Conservation (phyloP, 768 basidiomycete species). For the Hortiboletus campestris region DNA sequence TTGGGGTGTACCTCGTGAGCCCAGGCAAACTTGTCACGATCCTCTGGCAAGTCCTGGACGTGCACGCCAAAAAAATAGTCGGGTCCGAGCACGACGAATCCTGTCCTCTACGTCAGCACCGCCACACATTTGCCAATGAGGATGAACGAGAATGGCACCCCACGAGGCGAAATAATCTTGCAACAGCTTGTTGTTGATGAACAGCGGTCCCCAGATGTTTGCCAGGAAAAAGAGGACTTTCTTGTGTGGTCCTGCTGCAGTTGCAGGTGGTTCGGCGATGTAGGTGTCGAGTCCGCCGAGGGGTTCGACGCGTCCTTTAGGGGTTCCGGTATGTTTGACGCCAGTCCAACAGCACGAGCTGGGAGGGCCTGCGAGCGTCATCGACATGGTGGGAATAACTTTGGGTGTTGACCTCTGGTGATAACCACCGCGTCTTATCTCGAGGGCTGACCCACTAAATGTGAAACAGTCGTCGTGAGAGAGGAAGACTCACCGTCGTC, state of each 20-base stretch:
- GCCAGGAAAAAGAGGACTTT: slow-evolving; percentile 55
- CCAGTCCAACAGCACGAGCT: slow-evolving; percentile 48
- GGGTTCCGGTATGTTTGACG: slow-evolving; percentile 49
- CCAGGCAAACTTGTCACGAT: slow-evolving; percentile 39
- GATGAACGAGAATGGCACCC: slow-evolving; percentile 37
- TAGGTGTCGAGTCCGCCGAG: slow-evolving; percentile 55
- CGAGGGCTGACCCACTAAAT: no score
- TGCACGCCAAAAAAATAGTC: slow-evolving; percentile 60
- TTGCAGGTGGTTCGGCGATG: slow-evolving; percentile 44
- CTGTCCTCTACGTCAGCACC: slow-evolving; percentile 29
- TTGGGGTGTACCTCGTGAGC: slow-evolving; percentile 26
- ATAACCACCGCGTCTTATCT: no score
- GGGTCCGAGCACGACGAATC: slow-evolving; percentile 54
- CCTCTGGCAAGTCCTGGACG: slow-evolving; percentile 34
- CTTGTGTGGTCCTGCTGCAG: slow-evolving; percentile 23
- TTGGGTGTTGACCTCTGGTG: no score
- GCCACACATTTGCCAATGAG: not conserved
- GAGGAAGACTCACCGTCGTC: no score
- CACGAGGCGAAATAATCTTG: slow-evolving; percentile 61
- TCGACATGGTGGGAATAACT: slow-evolving; percentile 12
- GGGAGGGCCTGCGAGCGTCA: slow-evolving; percentile 40
- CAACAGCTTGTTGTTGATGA: slow-evolving; percentile 52
- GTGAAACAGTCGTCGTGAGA: no score
- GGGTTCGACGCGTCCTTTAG: slow-evolving; percentile 40
- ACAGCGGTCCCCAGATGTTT: slow-evolving; percentile 56